Evolutionary conservation across 768 basidiomycete genomes (phyloP).

Genomic region (Dentipellis sp.): DNA sequence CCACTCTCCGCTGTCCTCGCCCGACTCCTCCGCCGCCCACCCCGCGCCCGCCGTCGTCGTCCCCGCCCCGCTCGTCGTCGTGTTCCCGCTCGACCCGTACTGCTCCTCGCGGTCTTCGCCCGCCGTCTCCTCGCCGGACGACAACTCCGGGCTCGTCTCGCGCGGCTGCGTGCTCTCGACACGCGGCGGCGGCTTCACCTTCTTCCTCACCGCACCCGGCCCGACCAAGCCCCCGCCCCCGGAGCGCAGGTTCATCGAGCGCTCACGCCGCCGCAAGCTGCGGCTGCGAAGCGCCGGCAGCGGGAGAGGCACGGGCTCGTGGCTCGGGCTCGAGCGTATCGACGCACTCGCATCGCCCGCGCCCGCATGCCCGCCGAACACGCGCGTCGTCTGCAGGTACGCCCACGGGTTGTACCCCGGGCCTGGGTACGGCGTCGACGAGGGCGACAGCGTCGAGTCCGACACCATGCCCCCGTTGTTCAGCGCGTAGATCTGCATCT

Average conservation of each 20-base stretch:
- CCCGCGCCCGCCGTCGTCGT: conserved; percentile 13
- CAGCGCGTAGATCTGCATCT: conserved; percentile 73
- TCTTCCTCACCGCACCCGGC: conserved; percentile 8
- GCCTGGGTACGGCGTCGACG: conserved; percentile 63
- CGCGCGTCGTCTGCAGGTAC: conserved; percentile 36
- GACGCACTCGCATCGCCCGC: conserved; percentile 42
- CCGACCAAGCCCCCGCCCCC: conserved; percentile 2
- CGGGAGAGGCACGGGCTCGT: conserved; percentile 53
- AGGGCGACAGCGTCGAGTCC: conserved; percentile 72
- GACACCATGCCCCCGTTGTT: conserved; percentile 53
- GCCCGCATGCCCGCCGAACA: conserved; percentile 9
- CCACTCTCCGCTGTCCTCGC: conserved; percentile 23
- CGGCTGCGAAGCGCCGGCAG: conserved; percentile 36
- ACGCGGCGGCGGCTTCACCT: conserved; percentile 60
- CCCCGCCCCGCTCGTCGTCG: too few relatives aligned
- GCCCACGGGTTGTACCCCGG: conserved; percentile 64
- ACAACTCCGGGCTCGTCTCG: conserved; percentile 72
- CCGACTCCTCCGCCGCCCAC: conserved; percentile 27
- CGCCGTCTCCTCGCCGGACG: conserved; percentile 72
- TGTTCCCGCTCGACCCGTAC: conserved; percentile 13
- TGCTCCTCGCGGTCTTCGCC: conserved; percentile 41
- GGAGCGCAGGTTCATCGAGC: conserved; percentile 25
- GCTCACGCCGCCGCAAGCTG: conserved; percentile 37
- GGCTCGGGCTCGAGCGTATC: conserved; percentile 63
- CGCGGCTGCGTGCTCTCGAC: conserved; percentile 79